Conservation (phyloP, 176 grass and related monocot genomes). For the Eleusine coracana region DNA sequence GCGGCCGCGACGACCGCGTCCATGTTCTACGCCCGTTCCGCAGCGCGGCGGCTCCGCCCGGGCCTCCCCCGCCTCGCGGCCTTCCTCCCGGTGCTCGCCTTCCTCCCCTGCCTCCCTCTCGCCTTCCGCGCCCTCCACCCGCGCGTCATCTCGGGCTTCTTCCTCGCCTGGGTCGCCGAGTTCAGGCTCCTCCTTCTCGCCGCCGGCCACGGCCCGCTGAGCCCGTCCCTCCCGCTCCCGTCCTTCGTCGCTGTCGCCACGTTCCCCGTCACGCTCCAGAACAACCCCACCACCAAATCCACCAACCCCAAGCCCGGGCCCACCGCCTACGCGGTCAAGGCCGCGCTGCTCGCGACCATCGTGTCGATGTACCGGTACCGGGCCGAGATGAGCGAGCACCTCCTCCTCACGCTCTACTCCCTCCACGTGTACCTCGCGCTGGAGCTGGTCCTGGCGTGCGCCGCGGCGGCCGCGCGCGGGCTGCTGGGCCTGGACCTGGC, state of each 20-base stretch:
- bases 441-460: conserved; percentile 55
- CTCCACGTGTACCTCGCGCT: conserved; percentile 61
- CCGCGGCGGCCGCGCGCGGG: conserved; percentile 31
- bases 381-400: conserved; percentile 35
- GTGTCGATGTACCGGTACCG: conserved; percentile 46
- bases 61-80: conserved; percentile 50
- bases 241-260: conserved; percentile 42
- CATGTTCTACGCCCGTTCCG: conserved; percentile 61
- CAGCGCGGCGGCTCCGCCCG: conserved; percentile 35
- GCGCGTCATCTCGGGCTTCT: conserved; percentile 63
- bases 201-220: conserved; percentile 49
- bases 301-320: background rate
- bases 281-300: background rate
- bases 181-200: conserved; percentile 76
- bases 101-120: conserved; percentile 57
- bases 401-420: conserved; percentile 47
- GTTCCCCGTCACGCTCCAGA: conserved; percentile 44
- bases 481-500: conserved; percentile 53
- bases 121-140: conserved; percentile 55
- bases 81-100: conserved; percentile 49
- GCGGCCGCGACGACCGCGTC: conserved; percentile 10
- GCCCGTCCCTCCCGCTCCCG: conserved; percentile 50
- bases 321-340: conserved; percentile 37
- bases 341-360: conserved; percentile 48
- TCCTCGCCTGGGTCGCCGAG: conserved; percentile 60